A percentile compares a stretch with the other conserved stretches of the same genome.
Evolutionary conservation across 495 filamentous ascomycete genomes (phyloP).

Genomic region (Paragyromitra xinjiangensis): DNA sequence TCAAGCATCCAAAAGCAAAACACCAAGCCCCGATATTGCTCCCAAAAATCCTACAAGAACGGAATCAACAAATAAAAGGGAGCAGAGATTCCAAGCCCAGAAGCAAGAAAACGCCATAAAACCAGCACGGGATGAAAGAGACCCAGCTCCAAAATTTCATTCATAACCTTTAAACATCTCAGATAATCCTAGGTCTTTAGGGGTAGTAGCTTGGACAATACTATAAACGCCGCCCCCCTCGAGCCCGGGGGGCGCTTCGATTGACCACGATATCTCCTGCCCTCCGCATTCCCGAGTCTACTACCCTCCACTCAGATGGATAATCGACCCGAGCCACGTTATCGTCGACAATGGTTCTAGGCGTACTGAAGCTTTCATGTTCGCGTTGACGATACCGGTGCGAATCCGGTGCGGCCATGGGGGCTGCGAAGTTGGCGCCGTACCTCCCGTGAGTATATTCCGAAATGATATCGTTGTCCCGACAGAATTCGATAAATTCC

Average conservation of each 20-base stretch:
- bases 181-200: neutral
- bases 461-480: constrained; percentile 34
- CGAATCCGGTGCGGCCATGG: neutral
- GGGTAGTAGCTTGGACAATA: neutral
- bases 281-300: neutral
- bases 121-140: constrained; percentile 8
- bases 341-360: constrained; percentile 4
- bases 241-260: neutral
- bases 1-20: neutral
- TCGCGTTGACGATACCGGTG: neutral
- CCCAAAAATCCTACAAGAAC: neutral
- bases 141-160: neutral
- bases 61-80: neutral
- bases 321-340: constrained; percentile 30
- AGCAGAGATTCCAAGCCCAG: neutral
- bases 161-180: neutral
- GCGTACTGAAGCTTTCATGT: neutral
- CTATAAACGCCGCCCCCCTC: neutral
- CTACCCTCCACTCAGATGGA: constrained; percentile 5
- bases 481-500: constrained; percentile 22
- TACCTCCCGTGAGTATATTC: constrained; percentile 5
- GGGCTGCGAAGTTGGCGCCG: neutral
- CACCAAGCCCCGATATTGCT: neutral
- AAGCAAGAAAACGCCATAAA: constrained; percentile 1
- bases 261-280: constrained; percentile 19